These are phyloP conservation scores for Phytophthora pseudosyringae DNA, from an alignment of 352 stramenopile species.

Conservation along the genomic window DNA sequence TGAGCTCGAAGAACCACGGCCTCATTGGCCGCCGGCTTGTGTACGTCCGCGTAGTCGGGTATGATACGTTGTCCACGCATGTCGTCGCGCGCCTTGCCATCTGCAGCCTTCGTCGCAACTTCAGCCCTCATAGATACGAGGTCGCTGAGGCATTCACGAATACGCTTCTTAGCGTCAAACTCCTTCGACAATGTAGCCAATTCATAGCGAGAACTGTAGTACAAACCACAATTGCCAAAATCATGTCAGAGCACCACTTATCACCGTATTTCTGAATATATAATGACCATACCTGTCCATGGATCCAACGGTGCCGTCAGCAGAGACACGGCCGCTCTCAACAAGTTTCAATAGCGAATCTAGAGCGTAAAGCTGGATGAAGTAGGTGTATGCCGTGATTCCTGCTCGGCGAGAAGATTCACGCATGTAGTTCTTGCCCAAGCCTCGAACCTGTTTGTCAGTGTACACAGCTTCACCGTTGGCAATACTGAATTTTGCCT, in stretches of 20 bases:
- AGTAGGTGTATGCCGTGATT: constrained; percentile 83
- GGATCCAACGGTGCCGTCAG: constrained; percentile 38
- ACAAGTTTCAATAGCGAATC: constrained; percentile 53
- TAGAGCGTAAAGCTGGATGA: constrained; percentile 82
- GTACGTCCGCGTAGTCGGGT: constrained; percentile 71
- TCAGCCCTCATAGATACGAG: constrained; percentile 59
- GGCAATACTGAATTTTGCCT: constrained; percentile 41
- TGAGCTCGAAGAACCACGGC: constrained; percentile 53
- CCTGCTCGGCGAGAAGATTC: constrained; percentile 61
- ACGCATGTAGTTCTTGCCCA: constrained; percentile 90
- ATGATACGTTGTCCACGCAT: constrained; percentile 73
- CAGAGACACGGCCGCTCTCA: constrained; percentile 36
- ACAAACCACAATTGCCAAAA: background rate
- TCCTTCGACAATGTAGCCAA: constrained; percentile 53
- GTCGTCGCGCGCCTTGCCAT: constrained; percentile 76
- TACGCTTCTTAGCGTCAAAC: constrained; percentile 38
- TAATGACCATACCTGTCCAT: constrained; percentile 39
- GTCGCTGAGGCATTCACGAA: constrained; percentile 65
- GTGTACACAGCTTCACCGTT: constrained; percentile 76
- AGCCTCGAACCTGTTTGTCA: constrained; percentile 65
- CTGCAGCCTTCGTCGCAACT: constrained; percentile 64
- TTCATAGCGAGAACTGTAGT: constrained; percentile 39
- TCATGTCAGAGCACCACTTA: background rate
- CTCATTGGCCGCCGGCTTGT: constrained; percentile 56
- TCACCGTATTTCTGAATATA: background rate